phyloP scores from a whole-genome alignment of 139 green algal genomes.

The Ulvella scutata region DNA sequence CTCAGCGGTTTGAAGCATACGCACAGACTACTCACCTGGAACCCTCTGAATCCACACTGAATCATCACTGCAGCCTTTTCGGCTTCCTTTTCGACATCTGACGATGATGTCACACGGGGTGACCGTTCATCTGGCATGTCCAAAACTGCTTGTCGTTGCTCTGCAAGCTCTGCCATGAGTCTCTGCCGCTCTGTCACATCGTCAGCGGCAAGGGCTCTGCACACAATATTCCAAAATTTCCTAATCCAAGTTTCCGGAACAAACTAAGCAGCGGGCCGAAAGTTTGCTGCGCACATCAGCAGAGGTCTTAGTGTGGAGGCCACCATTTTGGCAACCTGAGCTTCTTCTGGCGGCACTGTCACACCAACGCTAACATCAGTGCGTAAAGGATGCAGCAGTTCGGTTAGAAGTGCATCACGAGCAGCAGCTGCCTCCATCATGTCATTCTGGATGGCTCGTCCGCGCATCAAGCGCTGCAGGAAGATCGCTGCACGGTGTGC shows the following conservation, averaged over 20 bases:
- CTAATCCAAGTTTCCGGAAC: neutral
- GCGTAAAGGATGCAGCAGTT: neutral
- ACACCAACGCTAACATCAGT: neutral
- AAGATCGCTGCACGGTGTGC: slow-evolving; percentile 21
- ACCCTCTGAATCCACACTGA: neutral
- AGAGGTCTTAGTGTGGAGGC: neutral
- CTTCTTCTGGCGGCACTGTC: neutral
- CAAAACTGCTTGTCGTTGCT: neutral
- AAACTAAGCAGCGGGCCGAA: neutral
- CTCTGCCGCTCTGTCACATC: neutral
- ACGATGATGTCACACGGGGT: neutral
- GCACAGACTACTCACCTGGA: neutral
- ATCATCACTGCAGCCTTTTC: neutral
- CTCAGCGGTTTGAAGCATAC: too few species aligned
- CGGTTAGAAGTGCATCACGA: neutral
- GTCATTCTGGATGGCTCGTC: slow-evolving; percentile 55
- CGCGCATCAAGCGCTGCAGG: slow-evolving; percentile 61
- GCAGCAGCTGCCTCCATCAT: slow-evolving; percentile 34
- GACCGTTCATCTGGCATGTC: neutral
- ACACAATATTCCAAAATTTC: too few species aligned
- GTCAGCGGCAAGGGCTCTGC: neutral
- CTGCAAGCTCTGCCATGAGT: neutral
- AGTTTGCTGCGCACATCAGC: neutral
- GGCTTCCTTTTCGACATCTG: neutral
- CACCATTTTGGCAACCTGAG: neutral